Conservation (phyloP, 495 filamentous ascomycete species). For the Aspergillus sclerotiicarbonarius region DNA sequence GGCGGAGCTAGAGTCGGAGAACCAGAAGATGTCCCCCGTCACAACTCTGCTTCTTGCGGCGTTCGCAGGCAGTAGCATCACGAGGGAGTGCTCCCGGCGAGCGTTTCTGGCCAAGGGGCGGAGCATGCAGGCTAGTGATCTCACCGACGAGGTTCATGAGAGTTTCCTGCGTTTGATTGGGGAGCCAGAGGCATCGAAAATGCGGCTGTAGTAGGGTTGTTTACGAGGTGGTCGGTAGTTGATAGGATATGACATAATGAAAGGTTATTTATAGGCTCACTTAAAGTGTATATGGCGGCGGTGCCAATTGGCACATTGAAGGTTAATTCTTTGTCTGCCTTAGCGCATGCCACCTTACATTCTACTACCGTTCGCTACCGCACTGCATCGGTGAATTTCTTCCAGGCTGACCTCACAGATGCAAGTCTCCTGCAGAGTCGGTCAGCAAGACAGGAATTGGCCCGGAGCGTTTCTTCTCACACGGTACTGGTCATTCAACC, state of each 20-base stretch:
- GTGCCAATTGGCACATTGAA: background rate
- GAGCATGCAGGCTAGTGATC: slow-evolving; percentile 88
- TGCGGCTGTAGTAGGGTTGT: slow-evolving; percentile 28
- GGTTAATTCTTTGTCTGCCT: background rate
- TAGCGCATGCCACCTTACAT: too few species aligned
- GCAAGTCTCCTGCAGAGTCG: background rate
- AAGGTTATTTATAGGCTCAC: background rate
- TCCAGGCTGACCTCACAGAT: background rate
- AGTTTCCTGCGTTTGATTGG: slow-evolving; percentile 78
- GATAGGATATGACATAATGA: slow-evolving; percentile 1
- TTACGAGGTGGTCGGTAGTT: background rate
- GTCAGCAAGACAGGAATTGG: background rate
- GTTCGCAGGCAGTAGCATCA: slow-evolving; percentile 83
- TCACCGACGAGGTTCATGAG: slow-evolving; percentile 84
- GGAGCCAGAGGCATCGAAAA: slow-evolving; percentile 49
- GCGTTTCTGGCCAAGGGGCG: slow-evolving; percentile 86
- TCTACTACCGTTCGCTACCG: too few species aligned
- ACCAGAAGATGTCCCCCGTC: slow-evolving; percentile 42
- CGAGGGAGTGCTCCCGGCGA: slow-evolving; percentile 84
- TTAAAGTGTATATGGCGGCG: background rate
- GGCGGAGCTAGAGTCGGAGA: slow-evolving; percentile 44
- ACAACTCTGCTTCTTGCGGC: slow-evolving; percentile 78
- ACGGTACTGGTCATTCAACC: too few species aligned
- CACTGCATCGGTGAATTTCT: background rate
- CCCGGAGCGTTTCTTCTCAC: too few species aligned